phyloP scores from a whole-genome alignment of 2,329 filamentous ascomycete genomes.

The Podosphaera aphanis region DNA sequence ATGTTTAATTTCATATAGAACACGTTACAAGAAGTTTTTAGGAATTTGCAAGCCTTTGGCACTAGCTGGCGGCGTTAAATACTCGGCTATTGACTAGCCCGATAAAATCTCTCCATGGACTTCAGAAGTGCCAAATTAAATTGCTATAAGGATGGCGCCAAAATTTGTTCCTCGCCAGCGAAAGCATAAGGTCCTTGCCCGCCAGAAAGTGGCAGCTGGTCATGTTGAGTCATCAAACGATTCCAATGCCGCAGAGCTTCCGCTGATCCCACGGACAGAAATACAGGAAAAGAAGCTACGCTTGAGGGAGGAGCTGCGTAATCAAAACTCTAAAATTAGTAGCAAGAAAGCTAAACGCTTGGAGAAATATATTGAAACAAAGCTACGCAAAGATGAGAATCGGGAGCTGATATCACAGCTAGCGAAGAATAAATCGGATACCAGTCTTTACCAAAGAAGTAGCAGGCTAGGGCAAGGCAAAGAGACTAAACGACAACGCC shows the following conservation, averaged over 20 bases:
- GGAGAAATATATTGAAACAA: conserved; percentile 59
- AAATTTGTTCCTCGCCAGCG: conserved; percentile 40
- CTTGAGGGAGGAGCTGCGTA: conserved; percentile 28
- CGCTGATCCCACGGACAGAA: conserved; percentile 23
- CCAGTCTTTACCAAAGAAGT: conserved; percentile 55
- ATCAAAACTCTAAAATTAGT: conserved; percentile 30
- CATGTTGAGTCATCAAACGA: conserved; percentile 20
- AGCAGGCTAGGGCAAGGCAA: conserved; percentile 49
- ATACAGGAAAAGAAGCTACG: conserved; percentile 30
- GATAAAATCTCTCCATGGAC: no score
- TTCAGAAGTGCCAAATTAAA: no score
- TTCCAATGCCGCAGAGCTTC: conserved; percentile 30
- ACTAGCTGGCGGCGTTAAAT: no score
- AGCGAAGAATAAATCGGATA: conserved; percentile 57
- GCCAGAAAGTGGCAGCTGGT: conserved; percentile 23
- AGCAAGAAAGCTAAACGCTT: conserved; percentile 43
- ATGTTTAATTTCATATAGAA: no score
- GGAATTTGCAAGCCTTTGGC: no score
- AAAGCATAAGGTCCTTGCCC: conserved; percentile 45
- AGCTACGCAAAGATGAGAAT: conserved; percentile 86
- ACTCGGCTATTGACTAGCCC: no score
- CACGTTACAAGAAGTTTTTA: no score
- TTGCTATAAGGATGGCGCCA: conserved; percentile 4
- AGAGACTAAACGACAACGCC: conserved; percentile 47
- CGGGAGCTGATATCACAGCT: conserved; percentile 64